A percentile compares a stretch with the other conserved stretches of the same genome.
Conservation (phyloP, 495 filamentous ascomycete species). For the Penicillium arizonense region DNA sequence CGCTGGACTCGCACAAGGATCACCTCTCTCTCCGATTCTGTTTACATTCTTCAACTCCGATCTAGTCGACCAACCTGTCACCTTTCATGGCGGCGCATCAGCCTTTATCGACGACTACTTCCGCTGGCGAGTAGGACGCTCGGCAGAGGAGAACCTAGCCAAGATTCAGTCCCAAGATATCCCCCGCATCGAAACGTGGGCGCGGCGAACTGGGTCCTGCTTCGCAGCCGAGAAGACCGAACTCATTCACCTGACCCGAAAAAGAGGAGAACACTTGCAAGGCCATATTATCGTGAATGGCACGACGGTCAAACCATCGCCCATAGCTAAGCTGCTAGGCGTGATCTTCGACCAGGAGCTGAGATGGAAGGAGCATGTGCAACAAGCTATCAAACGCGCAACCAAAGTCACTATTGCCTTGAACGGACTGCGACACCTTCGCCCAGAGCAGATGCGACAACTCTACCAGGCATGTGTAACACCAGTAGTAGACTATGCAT, state of each 20-base stretch:
- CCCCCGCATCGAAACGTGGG: constrained; percentile 17
- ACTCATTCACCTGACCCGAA: constrained; percentile 24
- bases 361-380: no score
- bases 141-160: constrained; percentile 18
- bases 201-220: constrained; percentile 9
- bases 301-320: no score
- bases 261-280: constrained; percentile 1
- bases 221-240: constrained; percentile 25
- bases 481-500: constrained; percentile 16
- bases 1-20: constrained; percentile 26
- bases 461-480: constrained; percentile 22
- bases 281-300: no score
- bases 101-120: constrained; percentile 29
- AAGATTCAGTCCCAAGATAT: constrained; percentile 11
- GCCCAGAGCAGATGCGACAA: constrained; percentile 23
- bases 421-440: constrained; percentile 11
- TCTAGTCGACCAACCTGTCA: constrained; percentile 20
- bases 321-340: no score
- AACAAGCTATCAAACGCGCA: constrained; percentile 20
- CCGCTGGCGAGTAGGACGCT: constrained; percentile 12
- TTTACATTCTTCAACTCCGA: constrained; percentile 28
- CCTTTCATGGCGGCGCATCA: constrained; percentile 15
- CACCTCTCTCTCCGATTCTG: constrained; percentile 24
- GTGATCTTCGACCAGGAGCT: no score
- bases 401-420: constrained; percentile 17